Conservation (phyloP, 495 filamentous ascomycete species). For the Annulohypoxylon bovei region DNA sequence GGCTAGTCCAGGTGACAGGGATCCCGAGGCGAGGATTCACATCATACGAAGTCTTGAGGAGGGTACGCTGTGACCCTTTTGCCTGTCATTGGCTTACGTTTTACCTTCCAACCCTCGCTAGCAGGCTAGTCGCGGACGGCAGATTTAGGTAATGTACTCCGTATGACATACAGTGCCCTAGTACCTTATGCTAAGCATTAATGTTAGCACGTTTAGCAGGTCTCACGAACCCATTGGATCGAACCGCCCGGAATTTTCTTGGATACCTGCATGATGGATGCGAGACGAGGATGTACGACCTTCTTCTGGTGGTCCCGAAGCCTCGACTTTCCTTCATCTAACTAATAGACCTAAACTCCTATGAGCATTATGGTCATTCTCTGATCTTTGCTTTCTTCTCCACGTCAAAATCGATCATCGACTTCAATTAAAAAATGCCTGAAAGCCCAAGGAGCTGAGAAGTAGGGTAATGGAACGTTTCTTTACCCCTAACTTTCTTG, state of each 20-base stretch:
- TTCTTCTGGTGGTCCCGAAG: constrained; percentile 10
- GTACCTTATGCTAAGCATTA: constrained; percentile 5
- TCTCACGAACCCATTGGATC: constrained; percentile 35
- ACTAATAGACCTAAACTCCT: background rate
- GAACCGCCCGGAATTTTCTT: constrained; percentile 45
- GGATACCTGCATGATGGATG: constrained; percentile 36
- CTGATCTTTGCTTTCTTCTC: constrained; percentile 13
- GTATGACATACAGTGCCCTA: constrained; percentile 13
- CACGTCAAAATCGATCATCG: constrained; percentile 5
- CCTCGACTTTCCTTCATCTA: constrained; percentile 5
- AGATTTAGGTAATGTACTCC: constrained; percentile 29
- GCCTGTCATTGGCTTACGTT: background rate
- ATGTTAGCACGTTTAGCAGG: constrained; percentile 26
- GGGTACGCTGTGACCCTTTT: constrained; percentile 33
- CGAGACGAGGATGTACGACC: constrained; percentile 29
- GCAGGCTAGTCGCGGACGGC: constrained; percentile 9
- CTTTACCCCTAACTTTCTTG: background rate
- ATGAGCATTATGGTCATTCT: constrained; percentile 8
- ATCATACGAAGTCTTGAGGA: constrained; percentile 41
- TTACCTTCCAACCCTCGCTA: background rate
- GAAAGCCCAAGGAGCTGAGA: background rate
- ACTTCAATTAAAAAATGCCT: constrained; percentile 13
- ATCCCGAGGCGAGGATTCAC: constrained; percentile 35
- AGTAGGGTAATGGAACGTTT: background rate
- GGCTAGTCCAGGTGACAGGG: constrained; percentile 23